phyloP scores from a whole-genome alignment of 2,329 filamentous ascomycete genomes.

The Scopulariopsis brevicaulis region DNA sequence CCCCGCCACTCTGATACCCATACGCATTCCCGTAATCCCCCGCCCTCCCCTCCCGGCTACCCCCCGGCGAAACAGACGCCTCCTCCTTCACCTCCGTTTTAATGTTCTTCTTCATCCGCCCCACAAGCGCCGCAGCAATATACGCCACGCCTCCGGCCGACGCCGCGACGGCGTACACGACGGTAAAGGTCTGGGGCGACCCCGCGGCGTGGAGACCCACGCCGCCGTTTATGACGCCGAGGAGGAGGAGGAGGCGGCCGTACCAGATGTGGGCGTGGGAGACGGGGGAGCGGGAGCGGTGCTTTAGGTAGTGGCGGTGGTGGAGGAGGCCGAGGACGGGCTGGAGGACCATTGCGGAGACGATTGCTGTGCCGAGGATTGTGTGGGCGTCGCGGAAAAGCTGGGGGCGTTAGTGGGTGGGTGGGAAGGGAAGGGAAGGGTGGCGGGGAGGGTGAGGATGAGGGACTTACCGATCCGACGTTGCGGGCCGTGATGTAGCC shows the following conservation, averaged over 20 bases:
- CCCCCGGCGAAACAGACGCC: neutral
- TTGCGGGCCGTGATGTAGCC: constrained; percentile 36
- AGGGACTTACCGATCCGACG: constrained; percentile 27
- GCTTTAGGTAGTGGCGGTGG: constrained; percentile 38
- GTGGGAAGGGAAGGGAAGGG: neutral
- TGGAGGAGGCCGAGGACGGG: constrained; percentile 46
- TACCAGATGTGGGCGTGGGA: constrained; percentile 52
- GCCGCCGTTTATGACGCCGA: constrained; percentile 53
- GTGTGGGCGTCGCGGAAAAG: constrained; percentile 42
- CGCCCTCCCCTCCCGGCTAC: neutral
- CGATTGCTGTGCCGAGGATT: constrained; percentile 41
- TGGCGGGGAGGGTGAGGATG: too few species aligned
- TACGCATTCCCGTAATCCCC: neutral
- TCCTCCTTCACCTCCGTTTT: neutral
- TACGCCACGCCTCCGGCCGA: constrained; percentile 36
- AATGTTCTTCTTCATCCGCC: constrained; percentile 1
- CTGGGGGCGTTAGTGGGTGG: constrained; percentile 21
- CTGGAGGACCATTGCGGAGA: constrained; percentile 43
- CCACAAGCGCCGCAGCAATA: constrained; percentile 14
- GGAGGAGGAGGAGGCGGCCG: constrained; percentile 42
- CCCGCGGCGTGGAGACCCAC: constrained; percentile 42
- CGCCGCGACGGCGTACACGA: constrained; percentile 45
- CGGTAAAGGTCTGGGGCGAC: constrained; percentile 26
- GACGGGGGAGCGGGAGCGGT: constrained; percentile 33
- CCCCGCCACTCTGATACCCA: neutral